These are phyloP conservation scores for Penicillium sp. DNA, from an alignment of 2,329 filamentous ascomycete species.

Conservation along the genomic window DNA sequence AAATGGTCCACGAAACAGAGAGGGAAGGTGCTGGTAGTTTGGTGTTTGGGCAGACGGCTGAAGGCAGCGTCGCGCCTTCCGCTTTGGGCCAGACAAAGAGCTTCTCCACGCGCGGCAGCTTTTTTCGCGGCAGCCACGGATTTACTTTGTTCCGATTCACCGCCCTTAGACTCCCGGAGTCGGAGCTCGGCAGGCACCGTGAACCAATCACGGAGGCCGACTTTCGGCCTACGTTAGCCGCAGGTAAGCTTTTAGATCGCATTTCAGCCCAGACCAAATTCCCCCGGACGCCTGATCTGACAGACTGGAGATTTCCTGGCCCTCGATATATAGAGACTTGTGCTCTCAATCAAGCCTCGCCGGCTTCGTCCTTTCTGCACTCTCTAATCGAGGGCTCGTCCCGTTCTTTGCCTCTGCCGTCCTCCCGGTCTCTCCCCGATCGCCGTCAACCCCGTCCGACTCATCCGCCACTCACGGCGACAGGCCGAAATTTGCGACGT, in stretches of 20 bases:
- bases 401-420: constrained; percentile 5
- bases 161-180: constrained; percentile 14
- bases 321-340: background rate
- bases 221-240: constrained; percentile 20
- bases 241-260: constrained; percentile 25
- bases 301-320: background rate
- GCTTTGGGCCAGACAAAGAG: constrained; percentile 8
- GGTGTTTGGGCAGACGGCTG: background rate
- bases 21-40: background rate
- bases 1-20: background rate
- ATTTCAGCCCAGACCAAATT: constrained; percentile 13
- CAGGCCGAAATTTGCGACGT: constrained; percentile 4
- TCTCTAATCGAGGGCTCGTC: background rate
- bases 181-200: constrained; percentile 13
- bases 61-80: constrained; percentile 6
- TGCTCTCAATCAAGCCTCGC: background rate
- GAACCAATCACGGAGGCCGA: constrained; percentile 15
- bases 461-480: background rate
- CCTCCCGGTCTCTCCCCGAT: constrained; percentile 23
- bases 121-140: constrained; percentile 12
- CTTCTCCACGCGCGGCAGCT: constrained; percentile 21
- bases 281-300: constrained; percentile 3
- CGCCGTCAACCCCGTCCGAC: constrained; percentile 8
- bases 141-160: constrained; percentile 10
- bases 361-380: background rate